A percentile compares a stretch with the other conserved stretches of the same genome.
phyloP scores from a whole-genome alignment of 805 yeast species.

The Yarrowia osloensis region DNA sequence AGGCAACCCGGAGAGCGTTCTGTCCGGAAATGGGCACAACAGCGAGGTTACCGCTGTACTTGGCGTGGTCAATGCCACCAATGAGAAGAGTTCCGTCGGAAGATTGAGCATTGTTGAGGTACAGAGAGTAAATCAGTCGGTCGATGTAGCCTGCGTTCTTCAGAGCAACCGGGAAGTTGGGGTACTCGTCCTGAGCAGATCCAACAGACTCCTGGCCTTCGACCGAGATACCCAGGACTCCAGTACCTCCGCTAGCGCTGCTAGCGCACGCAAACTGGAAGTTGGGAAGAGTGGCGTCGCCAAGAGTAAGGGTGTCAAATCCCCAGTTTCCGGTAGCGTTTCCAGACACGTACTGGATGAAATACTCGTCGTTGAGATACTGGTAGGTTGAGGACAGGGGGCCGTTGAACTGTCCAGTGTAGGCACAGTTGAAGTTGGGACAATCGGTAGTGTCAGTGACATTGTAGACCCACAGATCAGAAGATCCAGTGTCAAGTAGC shows the following conservation, averaged over 20 bases:
- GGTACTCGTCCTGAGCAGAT: not conserved
- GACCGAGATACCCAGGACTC: not conserved
- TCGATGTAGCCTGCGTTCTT: not conserved
- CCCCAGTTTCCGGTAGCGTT: too few species aligned
- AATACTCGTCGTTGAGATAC: too few species aligned
- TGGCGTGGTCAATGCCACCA: not conserved
- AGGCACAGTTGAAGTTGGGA: not conserved
- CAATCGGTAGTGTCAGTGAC: not conserved
- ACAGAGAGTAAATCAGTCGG: not conserved
- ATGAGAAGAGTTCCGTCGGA: not conserved
- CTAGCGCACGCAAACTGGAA: not conserved
- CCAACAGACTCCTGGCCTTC: not conserved
- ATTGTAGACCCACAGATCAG: not conserved
- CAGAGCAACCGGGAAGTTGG: not conserved
- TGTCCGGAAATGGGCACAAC: not conserved
- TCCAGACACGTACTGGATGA: too few species aligned
- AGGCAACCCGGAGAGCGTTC: not conserved
- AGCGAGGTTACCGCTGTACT: not conserved
- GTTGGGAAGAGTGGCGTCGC: not conserved
- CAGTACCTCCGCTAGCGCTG: not conserved
- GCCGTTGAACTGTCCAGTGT: not conserved
- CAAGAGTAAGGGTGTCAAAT: not conserved
- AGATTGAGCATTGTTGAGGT: not conserved
- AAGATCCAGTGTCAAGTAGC: not conserved
- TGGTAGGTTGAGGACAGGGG: too few species aligned